Conservation (phyloP, 331 rosid genomes). For the Quercus tomentella region DNA sequence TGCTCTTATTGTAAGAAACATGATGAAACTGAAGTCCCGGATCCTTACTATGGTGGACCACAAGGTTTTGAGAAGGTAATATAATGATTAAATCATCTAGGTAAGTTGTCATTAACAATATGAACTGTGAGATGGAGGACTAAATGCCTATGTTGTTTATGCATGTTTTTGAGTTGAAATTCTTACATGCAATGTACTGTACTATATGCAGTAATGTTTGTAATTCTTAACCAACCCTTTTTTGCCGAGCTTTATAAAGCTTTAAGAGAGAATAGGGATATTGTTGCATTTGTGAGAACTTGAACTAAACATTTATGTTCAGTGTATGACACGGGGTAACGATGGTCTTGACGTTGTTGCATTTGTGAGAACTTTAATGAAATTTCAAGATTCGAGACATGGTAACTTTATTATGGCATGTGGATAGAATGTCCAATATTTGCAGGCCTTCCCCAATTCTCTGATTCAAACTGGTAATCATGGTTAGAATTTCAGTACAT, state of each 20-base stretch:
- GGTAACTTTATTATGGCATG: background rate
- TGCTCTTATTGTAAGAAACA: constrained; percentile 82
- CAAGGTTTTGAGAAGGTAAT: constrained; percentile 94
- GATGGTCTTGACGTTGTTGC: background rate
- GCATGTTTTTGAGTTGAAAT: background rate
- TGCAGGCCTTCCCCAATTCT: background rate
- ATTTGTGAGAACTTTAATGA: background rate
- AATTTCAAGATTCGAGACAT: background rate
- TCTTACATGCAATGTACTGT: background rate
- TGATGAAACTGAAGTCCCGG: constrained; percentile 85
- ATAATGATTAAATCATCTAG: background rate
- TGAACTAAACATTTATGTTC: background rate
- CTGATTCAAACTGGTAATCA: background rate
- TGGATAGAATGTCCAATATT: background rate
- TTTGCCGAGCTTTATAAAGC: too few species aligned
- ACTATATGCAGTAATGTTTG: background rate
- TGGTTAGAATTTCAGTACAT: background rate
- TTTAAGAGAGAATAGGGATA: background rate
- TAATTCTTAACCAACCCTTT: too few species aligned
- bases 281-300: background rate
- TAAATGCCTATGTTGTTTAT: background rate
- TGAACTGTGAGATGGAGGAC: background rate
- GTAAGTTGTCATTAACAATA: background rate
- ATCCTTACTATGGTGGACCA: constrained; percentile 88
- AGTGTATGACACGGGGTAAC: background rate